Base-by-base conservation (phyloP, 83 land plant genomes). In the Picea abies region DNA sequence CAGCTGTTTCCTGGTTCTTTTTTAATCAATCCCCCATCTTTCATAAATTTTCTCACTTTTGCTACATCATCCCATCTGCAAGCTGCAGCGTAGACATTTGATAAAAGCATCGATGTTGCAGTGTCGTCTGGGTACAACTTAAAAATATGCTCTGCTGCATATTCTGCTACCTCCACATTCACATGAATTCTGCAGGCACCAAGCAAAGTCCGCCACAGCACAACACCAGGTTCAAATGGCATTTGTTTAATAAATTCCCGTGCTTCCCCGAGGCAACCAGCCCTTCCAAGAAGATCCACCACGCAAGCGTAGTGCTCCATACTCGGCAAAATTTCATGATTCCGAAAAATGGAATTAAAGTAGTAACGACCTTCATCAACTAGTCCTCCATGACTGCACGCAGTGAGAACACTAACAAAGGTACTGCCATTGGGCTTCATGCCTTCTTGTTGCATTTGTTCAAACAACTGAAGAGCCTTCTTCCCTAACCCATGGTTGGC, bases 231-330 rank as follows among this genome's bases (percentile, higher is more conserved):
- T 47, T 84, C 82, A 79, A 84, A 72, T 22, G 92, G 90, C 87
- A 90, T 90, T 80, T 80, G 80, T 66, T 82, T 81, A 32, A 90
- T 86, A 32, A 90, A 37, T n/a, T 84, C 83, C 11, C 41, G 22
- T 60, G 92, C 90, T 61, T 88, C 87, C 41, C 80, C 82, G 15
- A 90, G 22, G 25, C 63, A n/a, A 2, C 92, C 92, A 23, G 92
- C 88, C 29, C 92, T 82, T 9, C 90, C 90, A 29, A 90, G 82
- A 14, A 90, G 49, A 68, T 87, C 90, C 35, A 90, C 91, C 89
- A 90, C 83, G 82, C 91, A 90, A 0, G 84, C 86, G 65, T 89
- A 89, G 63, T 90, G 90, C 14, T 81, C 81, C 58, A 84, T 79
- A 23, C 72, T 72, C 2, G 92, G 86, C 23, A 82, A 22, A 44